Base-by-base conservation (phyloP, 495 filamentous ascomycete genomes). In the Annulohypoxylon moriforme region DNA sequence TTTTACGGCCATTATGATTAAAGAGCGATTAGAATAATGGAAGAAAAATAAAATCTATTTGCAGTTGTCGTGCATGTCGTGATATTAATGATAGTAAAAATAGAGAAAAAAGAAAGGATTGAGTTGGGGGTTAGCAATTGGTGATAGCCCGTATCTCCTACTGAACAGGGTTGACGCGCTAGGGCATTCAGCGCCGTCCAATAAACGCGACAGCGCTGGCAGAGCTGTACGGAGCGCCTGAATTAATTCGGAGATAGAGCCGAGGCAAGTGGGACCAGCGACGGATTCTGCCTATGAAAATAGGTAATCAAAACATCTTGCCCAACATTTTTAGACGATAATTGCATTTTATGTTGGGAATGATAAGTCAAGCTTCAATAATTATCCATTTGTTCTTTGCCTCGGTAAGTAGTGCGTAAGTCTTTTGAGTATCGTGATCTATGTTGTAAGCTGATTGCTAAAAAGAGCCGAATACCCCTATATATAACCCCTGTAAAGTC, bases 1-100 rank as follows among this genome's bases (percentile, higher is more conserved):
- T 27, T 74, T 72, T 1, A 49, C 46, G n/a, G 64, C 53, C 75
- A 75, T 76, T 27, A 13, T 8, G 34, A 14, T 46, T 13, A 29
- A 31, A 14, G 31, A 10, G 7, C 5, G 22, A 29, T 29, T 27
- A 9, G 25, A 31, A 11, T 29, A 16, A 29, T 20, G 2, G 18
- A 49, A 25, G 3, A 49, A 22, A 5, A 25, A 25, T 20, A 22
- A 10, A 10, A 8, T 36, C 10, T 27, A 55, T 55, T 33, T 55
- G 11, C 11, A 16, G 9, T 49, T 49, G n/a, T 2, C 6, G 16
- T 44, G 16, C 6, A 25, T 25, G 13, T 49, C 18, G 7, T 10
- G 2, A 14, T 49, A 49, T 49, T 10, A 16, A 25, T 25, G 11
- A 49, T 16, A 20, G 16, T 8, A 40, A 40, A n/a, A 40, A 14